phyloP scores from a whole-genome alignment of 495 filamentous ascomycete genomes.

The Bombardia bombarda region DNA sequence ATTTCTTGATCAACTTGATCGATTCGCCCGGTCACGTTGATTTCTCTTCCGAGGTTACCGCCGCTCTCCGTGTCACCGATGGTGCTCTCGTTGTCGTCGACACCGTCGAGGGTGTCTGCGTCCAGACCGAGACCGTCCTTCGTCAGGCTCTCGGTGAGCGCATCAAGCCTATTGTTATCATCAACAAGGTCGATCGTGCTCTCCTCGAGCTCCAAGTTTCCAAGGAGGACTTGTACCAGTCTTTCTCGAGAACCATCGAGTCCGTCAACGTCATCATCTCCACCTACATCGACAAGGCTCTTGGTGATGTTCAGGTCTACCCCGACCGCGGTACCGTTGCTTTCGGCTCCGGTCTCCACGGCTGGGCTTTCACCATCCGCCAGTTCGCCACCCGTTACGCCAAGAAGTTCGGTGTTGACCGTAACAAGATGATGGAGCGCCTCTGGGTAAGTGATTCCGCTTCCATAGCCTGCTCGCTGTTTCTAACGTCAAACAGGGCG shows the following conservation, averaged over 20 bases:
- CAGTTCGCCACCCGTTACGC: slow-evolving; percentile 96
- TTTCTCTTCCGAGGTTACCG: slow-evolving; percentile 99
- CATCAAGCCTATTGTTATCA: slow-evolving; percentile 98
- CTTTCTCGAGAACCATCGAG: slow-evolving; percentile 98
- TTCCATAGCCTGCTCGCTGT: neutral
- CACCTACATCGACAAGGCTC: slow-evolving; percentile 93
- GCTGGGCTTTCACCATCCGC: slow-evolving; percentile 98
- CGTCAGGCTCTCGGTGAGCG: slow-evolving; percentile 99
- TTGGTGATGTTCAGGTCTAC: slow-evolving; percentile 98
- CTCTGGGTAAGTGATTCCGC: slow-evolving; percentile 65
- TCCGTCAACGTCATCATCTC: slow-evolving; percentile 99
- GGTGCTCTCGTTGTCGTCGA: slow-evolving; percentile 99
- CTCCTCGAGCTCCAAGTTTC: slow-evolving; percentile 95
- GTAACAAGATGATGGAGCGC: slow-evolving; percentile 99
- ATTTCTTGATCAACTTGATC: slow-evolving; percentile 99
- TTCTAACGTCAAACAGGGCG: slow-evolving; percentile 49
- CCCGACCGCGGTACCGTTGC: slow-evolving; percentile 93
- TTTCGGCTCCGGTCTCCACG: slow-evolving; percentile 99
- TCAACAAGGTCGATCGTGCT: slow-evolving; percentile 99
- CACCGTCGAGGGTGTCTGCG: slow-evolving; percentile 98
- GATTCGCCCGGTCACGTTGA: slow-evolving; percentile 99
- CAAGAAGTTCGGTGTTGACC: slow-evolving; percentile 99
- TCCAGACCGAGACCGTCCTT: slow-evolving; percentile 99
- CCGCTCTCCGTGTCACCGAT: slow-evolving; percentile 98
- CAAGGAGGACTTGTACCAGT: slow-evolving; percentile 99